These are phyloP conservation scores for Pontederia paniculata DNA, from an alignment of 176 grass and related monocot species.

Conservation along the genomic window DNA sequence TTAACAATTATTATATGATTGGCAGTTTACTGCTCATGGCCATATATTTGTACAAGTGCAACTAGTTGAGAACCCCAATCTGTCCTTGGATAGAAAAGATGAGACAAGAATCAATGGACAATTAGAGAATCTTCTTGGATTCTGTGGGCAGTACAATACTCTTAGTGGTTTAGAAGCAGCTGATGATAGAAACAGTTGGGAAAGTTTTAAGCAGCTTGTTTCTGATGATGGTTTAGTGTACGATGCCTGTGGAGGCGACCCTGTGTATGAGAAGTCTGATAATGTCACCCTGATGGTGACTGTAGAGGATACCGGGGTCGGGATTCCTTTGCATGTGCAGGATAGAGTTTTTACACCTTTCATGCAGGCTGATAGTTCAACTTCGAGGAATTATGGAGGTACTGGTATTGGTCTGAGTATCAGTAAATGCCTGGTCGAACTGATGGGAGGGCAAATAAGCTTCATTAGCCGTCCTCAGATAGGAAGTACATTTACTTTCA, in stretches of 20 bases:
- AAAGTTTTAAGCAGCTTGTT: slow-evolving; percentile 24
- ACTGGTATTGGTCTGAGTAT: slow-evolving; percentile 22
- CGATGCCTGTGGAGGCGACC: slow-evolving; percentile 10
- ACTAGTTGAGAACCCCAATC: slow-evolving; percentile 43
- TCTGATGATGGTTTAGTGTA: too few species aligned
- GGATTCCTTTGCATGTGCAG: slow-evolving; percentile 54
- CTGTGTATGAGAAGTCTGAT: slow-evolving; percentile 19
- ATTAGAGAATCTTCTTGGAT: too few species aligned
- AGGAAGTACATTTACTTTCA: slow-evolving; percentile 75
- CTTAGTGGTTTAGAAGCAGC: slow-evolving; percentile 49
- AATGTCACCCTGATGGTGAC: slow-evolving; percentile 42
- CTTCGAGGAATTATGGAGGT: slow-evolving; percentile 19
- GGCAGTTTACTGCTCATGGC: slow-evolving; percentile 54
- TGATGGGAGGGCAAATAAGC: slow-evolving; percentile 58
- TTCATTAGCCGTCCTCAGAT: slow-evolving; percentile 43
- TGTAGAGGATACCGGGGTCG: slow-evolving; percentile 71
- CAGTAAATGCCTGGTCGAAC: slow-evolving; percentile 43
- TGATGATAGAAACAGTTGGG: slow-evolving; percentile 30
- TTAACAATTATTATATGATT: too few species aligned
- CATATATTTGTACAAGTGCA: slow-evolving; percentile 69
- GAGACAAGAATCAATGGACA: background rate
- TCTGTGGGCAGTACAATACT: slow-evolving; percentile 21
- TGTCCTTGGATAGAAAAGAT: background rate
- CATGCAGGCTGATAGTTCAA: slow-evolving; percentile 20
- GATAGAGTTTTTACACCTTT: slow-evolving; percentile 21